Percentiles rank a stretch among this genome's conserved stretches.
Conservation (phyloP, 2,329 filamentous ascomycete species). For the Trichoderma endophyticum region DNA sequence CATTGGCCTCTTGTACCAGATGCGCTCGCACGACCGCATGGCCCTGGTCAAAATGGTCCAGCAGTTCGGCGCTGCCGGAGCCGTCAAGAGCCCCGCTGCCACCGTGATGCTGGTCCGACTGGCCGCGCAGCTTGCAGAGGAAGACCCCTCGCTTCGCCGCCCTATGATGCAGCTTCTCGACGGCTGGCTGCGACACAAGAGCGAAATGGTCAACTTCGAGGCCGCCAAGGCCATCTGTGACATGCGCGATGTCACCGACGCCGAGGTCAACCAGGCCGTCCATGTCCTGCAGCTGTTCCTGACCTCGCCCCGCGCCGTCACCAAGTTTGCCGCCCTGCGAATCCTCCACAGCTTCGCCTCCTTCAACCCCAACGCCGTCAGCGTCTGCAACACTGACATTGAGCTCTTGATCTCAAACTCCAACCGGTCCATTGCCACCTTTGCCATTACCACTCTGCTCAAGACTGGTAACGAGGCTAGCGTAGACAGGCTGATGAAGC, state of each 20-base stretch:
- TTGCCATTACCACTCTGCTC: slow-evolving; percentile 94
- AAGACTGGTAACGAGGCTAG: slow-evolving; percentile 98
- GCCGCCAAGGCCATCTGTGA: slow-evolving; percentile 97
- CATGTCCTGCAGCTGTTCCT: slow-evolving; percentile 96
- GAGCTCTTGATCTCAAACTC: slow-evolving; percentile 94
- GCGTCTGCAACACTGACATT: slow-evolving; percentile 94
- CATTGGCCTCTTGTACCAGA: slow-evolving; percentile 94
- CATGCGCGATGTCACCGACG: slow-evolving; percentile 87
- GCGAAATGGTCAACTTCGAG: slow-evolving; percentile 99
- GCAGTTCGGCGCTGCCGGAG: slow-evolving; percentile 87
- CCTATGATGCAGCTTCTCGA: slow-evolving; percentile 97
- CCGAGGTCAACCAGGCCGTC: slow-evolving; percentile 86
- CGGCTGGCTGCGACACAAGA: slow-evolving; percentile 96
- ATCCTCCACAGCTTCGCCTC: slow-evolving; percentile 95
- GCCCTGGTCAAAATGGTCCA: slow-evolving; percentile 99
- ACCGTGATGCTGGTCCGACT: slow-evolving; percentile 89
- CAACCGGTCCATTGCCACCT: slow-evolving; percentile 96
- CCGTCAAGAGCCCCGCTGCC: slow-evolving; percentile 91
- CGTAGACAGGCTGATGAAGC: slow-evolving; percentile 96
- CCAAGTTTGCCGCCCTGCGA: slow-evolving; percentile 94
- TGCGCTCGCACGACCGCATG: slow-evolving; percentile 97
- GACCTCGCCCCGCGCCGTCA: slow-evolving; percentile 89
- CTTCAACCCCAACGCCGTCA: slow-evolving; percentile 91
- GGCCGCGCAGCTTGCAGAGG: slow-evolving; percentile 89
- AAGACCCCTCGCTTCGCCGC: slow-evolving; percentile 82